Conservation (phyloP, 169 alveolate genomes). For the Cryptosporidium ryanae region DNA sequence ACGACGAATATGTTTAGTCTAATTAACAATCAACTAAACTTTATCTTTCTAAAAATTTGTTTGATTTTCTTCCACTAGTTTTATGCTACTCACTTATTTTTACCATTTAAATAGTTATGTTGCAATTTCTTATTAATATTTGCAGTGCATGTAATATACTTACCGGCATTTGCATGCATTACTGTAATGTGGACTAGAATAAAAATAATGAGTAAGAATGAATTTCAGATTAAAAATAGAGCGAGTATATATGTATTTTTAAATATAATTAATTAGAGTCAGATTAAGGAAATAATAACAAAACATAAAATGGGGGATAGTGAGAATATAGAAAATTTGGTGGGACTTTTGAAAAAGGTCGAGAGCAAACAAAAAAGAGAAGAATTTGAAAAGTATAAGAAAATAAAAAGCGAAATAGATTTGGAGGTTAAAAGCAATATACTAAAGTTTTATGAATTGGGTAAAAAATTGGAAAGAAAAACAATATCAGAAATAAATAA, state of each 20-base stretch:
- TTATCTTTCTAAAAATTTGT: too few species aligned
- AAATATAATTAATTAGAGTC: not conserved
- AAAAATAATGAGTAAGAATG: not conserved
- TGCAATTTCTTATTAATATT: not conserved
- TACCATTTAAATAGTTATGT: too few species aligned
- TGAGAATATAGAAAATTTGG: constrained; percentile 62
- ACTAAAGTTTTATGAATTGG: constrained; percentile 6
- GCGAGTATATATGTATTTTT: not conserved
- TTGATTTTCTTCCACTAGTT: not conserved
- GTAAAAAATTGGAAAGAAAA: constrained; percentile 22
- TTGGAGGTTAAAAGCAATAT: constrained; percentile 11
- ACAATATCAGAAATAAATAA: constrained; percentile 17
- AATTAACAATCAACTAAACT: too few species aligned
- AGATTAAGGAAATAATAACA: not conserved
- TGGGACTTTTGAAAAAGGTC: constrained; percentile 53
- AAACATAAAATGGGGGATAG: constrained; percentile 30
- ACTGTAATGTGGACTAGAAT: constrained; percentile 14
- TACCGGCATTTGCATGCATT: constrained; percentile 66
- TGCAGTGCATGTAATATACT: not conserved
- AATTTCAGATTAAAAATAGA: not conserved
- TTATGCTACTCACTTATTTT: too few species aligned
- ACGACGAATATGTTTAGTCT: constrained; percentile 11
- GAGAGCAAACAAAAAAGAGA: constrained; percentile 46
- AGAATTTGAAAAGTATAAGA: constrained; percentile 43
- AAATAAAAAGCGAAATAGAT: constrained; percentile 10